Evolutionary conservation across 306 rosid species (phyloP), one percentile per base, ranked within the genome.

Genomic region (Dicorynia guianensis): DNA sequence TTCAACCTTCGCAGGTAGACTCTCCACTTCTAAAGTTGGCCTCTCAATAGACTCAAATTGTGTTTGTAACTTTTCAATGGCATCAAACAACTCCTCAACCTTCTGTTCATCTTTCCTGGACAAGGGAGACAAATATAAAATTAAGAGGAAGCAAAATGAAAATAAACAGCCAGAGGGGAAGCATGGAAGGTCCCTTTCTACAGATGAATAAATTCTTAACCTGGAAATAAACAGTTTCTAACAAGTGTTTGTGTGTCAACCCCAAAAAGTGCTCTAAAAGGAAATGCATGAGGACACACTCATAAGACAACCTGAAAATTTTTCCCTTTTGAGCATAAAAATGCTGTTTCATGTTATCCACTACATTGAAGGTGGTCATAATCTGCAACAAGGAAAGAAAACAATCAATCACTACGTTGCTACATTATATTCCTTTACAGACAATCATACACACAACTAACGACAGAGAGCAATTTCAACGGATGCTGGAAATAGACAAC

Each of bases 281-380:
- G 43, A 57, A 71, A 72, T 67, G 6, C 15, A 54, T 19, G 8
- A 67, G 61, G 14, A 49, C 38, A 13, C 54, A 8, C 38, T 61
- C 62, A 70, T 34, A 60, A 58, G 36, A 50, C 78, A 71, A 96
- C 99, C 96, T 90, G 83, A 86, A 78, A 84, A 82, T 71, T 79
- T 85, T 83, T 60, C 90, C 85, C 25, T 78, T 81, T 71, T 80
- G 93, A 82, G 90, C 89, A 56, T 85, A 86, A 84, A 90, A 92
- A 63, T 96, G 98, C 77, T 89, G 93, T 71, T 90, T 92, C 97
- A 92, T 89, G 86, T 89, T 87, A 84, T 96, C 98, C 78, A 96
- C 94, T 39, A 92, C 99, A 74, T 98, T 90, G 89, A 96, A 92
- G 79, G 93, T 96, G 64, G 99, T 85, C 77, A 96, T 87, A 59